Evolutionary conservation across 2,329 filamentous ascomycete species (phyloP), one percentile per base, ranked within the genome.

Genomic region (Colletotrichum graminicola): DNA sequence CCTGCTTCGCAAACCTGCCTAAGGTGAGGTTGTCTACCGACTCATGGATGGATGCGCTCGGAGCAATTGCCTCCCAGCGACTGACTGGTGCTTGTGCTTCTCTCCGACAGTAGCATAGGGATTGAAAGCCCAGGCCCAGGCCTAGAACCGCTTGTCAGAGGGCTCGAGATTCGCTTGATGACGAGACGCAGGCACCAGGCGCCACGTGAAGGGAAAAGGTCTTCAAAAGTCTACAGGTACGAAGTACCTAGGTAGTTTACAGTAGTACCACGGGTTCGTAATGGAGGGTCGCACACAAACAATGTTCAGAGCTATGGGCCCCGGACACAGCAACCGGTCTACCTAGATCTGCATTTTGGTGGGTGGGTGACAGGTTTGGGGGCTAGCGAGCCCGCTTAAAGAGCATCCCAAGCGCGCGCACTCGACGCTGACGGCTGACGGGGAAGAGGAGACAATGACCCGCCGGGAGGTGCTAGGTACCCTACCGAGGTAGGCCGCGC

Each of bases 311-410:
- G n/a, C 43, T 21, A 49, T 26, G 32, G 49, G 39, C 29, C 39
- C 60, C 29, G 41, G 49, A 21, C 55, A 47, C 43, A 51, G 29
- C 49, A 32, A 63, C 52, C 47, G 47, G 49, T n/a, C 49, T 41
- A 23, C 16, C 49, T 41, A 23, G 49, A 54, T 43, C 49, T 63
- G 45, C 45, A 51, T 45, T 62, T 62, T 39, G 45, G 45, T 52
- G 67, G 61, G 36, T 51, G 57, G 49, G 51, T 51, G 52, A 67
- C 64, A 61, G 56, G 55, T 64, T 68, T 72, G 69, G 69, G 69
- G 69, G 65, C 60, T 72, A 72, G 59, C 69, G 69, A 72, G 54
- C 65, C 52, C 68, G 45, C 47, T 60, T 66, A 60, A 21, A 61
- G 11, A 63, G 26, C 18, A 60, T 26, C 52, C 29, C 67, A 70